Evolutionary conservation across 805 yeast genomes (phyloP), one percentile per base, ranked within the genome.

Genomic region (Candida silvicultrix): DNA sequence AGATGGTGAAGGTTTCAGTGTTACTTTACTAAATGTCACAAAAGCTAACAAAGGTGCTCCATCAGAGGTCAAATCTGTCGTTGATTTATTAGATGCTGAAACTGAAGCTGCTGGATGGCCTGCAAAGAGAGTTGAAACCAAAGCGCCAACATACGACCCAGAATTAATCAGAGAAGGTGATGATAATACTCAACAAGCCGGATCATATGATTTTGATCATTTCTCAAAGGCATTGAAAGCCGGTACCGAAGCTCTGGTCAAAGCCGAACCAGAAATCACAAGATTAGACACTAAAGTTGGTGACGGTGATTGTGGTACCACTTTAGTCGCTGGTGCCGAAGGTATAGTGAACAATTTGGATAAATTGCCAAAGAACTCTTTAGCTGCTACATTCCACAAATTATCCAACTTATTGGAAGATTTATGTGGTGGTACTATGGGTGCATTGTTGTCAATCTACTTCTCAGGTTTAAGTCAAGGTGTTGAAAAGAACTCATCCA

Each of bases 361-460:
- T 10, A 54, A 64, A 9, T 56, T 76, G 25, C 67, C 73, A 28
- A 62, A 65, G 23, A 51, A 61, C 3, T 68, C 72, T 8, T 60
- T 76, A 19, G 72, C 77, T n/a, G 72, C 80, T 43, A 78, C 85
- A 1, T 63, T 87, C 40, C 71, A 81, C n/a, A 78, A 78, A 53
- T 74, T 90, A 42, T 86, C 97, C 3, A 95, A 89, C 46, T 64
- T 85, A 19, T 89, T 90, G 32, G 97, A 90, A 62, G 80, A 80
- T 46, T 80, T 80, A n/a, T 92, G 92, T 97, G 98, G 97, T 44
- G 98, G 98, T 43, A 92, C 98, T 0, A 86, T 95, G 1, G 98
- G 98, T 44, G 97, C 97, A 1, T 66, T 90, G 35, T 90, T 90
- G 64, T 85, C 96, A 3, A 92, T 90, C 46, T 87, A 73, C 66